phyloP scores from a whole-genome alignment of 371 early-diverging fungal genomes.

The Chytridium lagenaria region DNA sequence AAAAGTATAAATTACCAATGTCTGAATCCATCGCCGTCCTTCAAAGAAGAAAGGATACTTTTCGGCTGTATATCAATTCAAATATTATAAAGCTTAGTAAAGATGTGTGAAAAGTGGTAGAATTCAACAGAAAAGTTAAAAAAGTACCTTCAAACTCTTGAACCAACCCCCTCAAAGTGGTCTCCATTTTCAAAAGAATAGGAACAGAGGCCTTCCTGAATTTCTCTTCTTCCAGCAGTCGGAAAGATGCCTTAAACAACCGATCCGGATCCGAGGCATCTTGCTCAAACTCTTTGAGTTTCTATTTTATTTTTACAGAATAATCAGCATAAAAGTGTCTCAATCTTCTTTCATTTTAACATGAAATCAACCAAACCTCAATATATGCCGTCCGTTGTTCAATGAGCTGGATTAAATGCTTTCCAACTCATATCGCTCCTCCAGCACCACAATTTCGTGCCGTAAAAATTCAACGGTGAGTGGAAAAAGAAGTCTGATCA shows the following conservation, averaged over 20 bases:
- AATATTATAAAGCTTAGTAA: too few relatives aligned
- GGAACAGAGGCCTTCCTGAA: conserved; percentile 86
- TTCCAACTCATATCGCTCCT: conserved; percentile 51
- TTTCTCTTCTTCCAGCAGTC: conserved; percentile 85
- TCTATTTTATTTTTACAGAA: conserved; percentile 38
- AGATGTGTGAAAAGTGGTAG: too few relatives aligned
- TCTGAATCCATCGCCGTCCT: conserved; percentile 14
- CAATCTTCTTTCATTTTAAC: too few relatives aligned
- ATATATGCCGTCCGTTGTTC: conserved; percentile 65
- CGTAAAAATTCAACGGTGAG: conserved; percentile 26
- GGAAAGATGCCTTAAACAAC: conserved; percentile 79
- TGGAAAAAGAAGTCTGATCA: conserved; percentile 21
- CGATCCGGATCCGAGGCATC: conserved; percentile 84
- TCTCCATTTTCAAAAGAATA: conserved; percentile 76
- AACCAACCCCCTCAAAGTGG: conserved; percentile 64
- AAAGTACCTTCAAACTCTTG: conserved; percentile 20
- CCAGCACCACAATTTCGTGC: conserved; percentile 32
- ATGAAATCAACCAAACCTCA: conserved; percentile 48
- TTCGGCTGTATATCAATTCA: neutral
- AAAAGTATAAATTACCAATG: conserved; percentile 4
- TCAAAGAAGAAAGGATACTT: neutral
- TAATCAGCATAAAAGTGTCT: too few relatives aligned
- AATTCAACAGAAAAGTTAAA: neutral
- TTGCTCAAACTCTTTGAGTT: conserved; percentile 86
- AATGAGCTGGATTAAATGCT: conserved; percentile 58